Base-by-base conservation (phyloP, 2,329 filamentous ascomycete species). In the Fusarium subglutinans region DNA sequence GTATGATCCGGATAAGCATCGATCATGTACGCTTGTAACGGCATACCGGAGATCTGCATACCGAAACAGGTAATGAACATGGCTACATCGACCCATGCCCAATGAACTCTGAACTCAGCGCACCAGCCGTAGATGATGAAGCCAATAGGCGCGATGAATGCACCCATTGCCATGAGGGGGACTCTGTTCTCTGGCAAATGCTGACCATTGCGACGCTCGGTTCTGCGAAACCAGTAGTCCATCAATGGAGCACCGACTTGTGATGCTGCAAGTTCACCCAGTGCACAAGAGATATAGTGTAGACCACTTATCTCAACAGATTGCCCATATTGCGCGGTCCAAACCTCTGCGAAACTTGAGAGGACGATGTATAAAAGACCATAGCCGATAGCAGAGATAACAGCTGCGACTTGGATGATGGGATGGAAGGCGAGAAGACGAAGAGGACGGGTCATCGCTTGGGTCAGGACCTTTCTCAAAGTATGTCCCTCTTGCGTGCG, bases 311-410 rank as follows among this genome's bases (percentile, higher is more conserved):
- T 88, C 59, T 88, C 87, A 15, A 87, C 83, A 1, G 86, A 85
- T 75, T 91, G 84, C 60, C 84, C 77, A 75, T 93, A 94, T 20
- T 84, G 80, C 0, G 78, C 72, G 5, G 80, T 83, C 89, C 90
- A 93, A 2, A 93, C 82, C 0, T 80, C 76, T 0, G 91, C 88
- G 72, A 92, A 92, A 5, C 88, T 91, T 0, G 89, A 87, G 1
- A 93, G 85, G 37, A 90, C 84, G 28, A 93, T 87, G 64, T 92
- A 93, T 77, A 92, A 87, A 2, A 91, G 79, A 0, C 91, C 90
- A 71, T 91, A 92, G 22, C 88, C 81, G 70, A 90, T 88, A 2
- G 87, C 90, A 73, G 87, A 86, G 74, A 90, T 88, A 15, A 87
- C 48, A 1, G 89, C 85, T 1, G 89, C 78, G 30, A 87, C 83